These are phyloP conservation scores for Amborella trichopoda DNA, from an alignment of 164 flowering plant genomes.

Conservation along the genomic window DNA sequence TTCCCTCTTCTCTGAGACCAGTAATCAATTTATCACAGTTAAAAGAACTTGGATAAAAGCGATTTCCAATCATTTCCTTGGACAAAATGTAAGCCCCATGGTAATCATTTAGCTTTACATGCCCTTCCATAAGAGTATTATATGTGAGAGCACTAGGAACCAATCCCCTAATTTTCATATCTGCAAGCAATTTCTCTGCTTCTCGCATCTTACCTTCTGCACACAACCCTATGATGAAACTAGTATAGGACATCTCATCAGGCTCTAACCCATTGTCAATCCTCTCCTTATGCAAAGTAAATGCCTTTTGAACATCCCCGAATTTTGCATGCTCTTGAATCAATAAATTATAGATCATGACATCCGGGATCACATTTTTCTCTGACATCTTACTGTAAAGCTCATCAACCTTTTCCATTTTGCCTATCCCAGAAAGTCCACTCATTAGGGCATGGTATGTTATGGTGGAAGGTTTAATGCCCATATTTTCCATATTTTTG, in stretches of 20 bases:
- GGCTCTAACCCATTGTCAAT: conserved; percentile 22
- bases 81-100: conserved; percentile 45
- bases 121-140: conserved; percentile 31
- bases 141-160: conserved; percentile 41
- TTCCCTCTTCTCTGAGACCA: conserved; percentile 45
- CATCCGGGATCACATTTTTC: conserved; percentile 35
- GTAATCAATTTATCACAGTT: conserved; percentile 25
- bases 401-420: conserved; percentile 21
- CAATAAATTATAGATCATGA: conserved; percentile 37
- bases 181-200: conserved; percentile 28
- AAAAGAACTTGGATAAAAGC: conserved; percentile 21
- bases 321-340: conserved; percentile 34
- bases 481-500: conserved; percentile 30
- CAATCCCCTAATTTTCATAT: conserved; percentile 42
- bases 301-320: conserved; percentile 37
- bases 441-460: conserved; percentile 46
- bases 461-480: conserved; percentile 37
- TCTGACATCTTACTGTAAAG: conserved; percentile 39
- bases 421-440: conserved; percentile 24
- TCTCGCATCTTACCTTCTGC: conserved; percentile 32
- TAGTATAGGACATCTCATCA: conserved; percentile 45
- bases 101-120: conserved; percentile 35
- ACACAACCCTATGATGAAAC: conserved; percentile 37
- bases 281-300: conserved; percentile 35
- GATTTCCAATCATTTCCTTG: conserved; percentile 44